Conservation (phyloP, 2,329 filamentous ascomycete genomes). For the Hortaea sp. region DNA sequence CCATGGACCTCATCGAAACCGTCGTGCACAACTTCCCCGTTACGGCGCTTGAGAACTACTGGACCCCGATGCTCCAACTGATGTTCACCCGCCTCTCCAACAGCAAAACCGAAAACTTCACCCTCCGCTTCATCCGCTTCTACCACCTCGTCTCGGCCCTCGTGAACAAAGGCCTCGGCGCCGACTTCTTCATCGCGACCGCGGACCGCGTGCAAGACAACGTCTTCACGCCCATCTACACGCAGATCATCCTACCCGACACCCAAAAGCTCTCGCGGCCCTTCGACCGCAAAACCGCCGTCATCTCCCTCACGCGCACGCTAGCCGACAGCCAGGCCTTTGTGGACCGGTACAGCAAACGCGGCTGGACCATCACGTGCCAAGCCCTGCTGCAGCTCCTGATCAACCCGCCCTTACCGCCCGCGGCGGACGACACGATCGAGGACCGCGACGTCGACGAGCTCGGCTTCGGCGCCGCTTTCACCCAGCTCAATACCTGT, state of each 20-base stretch:
- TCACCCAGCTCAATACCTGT: constrained; percentile 87
- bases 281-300: constrained; percentile 83
- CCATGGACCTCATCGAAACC: constrained; percentile 82
- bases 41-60: constrained; percentile 67
- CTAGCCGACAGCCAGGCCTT: constrained; percentile 79
- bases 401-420: constrained; percentile 70
- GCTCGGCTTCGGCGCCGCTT: constrained; percentile 86
- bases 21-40: constrained; percentile 63
- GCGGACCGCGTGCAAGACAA: constrained; percentile 70
- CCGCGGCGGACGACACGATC: constrained; percentile 62
- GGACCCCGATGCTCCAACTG: constrained; percentile 67
- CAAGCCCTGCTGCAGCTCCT: constrained; percentile 82
- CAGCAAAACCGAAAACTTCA: constrained; percentile 73
- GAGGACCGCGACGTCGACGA: constrained; percentile 89
- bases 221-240: constrained; percentile 77
- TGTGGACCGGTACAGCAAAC: constrained; percentile 56
- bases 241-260: constrained; percentile 74
- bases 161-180: constrained; percentile 71
- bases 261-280: constrained; percentile 83
- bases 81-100: constrained; percentile 64
- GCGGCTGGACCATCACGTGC: constrained; percentile 86
- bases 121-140: constrained; percentile 81
- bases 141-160: constrained; percentile 83
- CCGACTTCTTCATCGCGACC: constrained; percentile 81
- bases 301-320: constrained; percentile 87